A percentile compares a stretch with the other conserved stretches of the same genome.
Evolutionary conservation across 176 grass and related monocot genomes (phyloP).

Genomic region (Canna indica): DNA sequence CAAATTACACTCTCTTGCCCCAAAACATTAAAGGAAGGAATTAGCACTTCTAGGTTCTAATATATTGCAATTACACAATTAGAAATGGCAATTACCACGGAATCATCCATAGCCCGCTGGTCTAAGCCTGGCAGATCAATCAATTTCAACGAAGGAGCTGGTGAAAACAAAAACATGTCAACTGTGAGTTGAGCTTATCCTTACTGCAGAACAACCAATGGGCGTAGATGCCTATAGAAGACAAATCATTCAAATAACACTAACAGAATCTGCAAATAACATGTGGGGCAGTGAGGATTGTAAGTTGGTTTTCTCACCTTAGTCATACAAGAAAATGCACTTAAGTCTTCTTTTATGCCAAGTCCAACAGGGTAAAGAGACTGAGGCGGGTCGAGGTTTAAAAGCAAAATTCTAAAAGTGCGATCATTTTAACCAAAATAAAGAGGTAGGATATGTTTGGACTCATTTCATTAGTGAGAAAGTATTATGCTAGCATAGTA

Average conservation of each 20-base stretch:
- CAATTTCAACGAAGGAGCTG: conserved; percentile 97
- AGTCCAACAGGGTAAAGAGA: not conserved
- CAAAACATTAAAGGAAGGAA: not conserved
- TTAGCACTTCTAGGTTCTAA: not conserved
- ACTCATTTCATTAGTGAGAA: not conserved
- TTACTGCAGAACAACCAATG: not conserved
- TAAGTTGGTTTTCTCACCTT: not conserved
- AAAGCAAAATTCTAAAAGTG: not conserved
- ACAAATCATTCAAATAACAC: no score
- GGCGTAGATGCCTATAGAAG: not conserved
- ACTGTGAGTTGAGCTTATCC: conserved; percentile 1
- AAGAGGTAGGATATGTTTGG: not conserved
- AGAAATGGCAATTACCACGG: conserved; percentile 39
- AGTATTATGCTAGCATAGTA: not conserved
- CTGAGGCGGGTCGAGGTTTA: not conserved
- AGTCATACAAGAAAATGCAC: not conserved
- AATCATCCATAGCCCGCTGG: conserved; percentile 81
- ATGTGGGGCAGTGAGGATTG: not conserved
- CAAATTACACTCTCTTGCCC: not conserved
- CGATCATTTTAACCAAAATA: not conserved
- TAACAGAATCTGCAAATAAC: no score
- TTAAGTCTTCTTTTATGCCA: not conserved
- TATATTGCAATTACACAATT: not conserved
- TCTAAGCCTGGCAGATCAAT: conserved; percentile 96
- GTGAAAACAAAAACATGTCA: conserved; percentile 10